phyloP scores from a whole-genome alignment of 2,329 filamentous ascomycete species.

The Lachnellula occidentalis region DNA sequence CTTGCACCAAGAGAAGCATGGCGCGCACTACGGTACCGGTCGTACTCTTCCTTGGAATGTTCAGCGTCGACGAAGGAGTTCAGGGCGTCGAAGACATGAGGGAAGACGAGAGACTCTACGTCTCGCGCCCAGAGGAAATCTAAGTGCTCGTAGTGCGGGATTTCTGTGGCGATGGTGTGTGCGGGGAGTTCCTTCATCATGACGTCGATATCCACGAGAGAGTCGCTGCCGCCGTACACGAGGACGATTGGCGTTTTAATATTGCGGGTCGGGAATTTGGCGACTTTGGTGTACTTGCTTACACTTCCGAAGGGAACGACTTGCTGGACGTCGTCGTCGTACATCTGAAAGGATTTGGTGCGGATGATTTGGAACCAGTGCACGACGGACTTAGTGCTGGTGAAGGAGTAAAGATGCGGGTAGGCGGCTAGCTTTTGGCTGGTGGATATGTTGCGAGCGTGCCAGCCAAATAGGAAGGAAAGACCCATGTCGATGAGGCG shows the following conservation, averaged over 20 bases:
- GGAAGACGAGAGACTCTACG: conserved; percentile 78
- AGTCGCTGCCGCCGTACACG: conserved; percentile 90
- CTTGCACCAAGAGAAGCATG: conserved; percentile 21
- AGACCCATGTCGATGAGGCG: conserved; percentile 79
- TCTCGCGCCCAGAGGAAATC: conserved; percentile 94
- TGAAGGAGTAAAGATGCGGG: conserved; percentile 93
- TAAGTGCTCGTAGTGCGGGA: conserved; percentile 91
- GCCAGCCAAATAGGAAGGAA: conserved; percentile 85
- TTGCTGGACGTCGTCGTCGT: conserved; percentile 85
- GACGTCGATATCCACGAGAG: conserved; percentile 84
- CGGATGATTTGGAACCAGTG: conserved; percentile 99
- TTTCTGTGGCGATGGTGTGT: conserved; percentile 79
- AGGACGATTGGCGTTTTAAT: conserved; percentile 94
- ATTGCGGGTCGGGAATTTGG: conserved; percentile 92
- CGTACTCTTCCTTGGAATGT: conserved; percentile 56
- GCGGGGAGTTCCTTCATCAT: conserved; percentile 86
- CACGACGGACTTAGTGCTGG: conserved; percentile 92
- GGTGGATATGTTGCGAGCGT: conserved; percentile 71
- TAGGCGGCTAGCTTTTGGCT: conserved; percentile 94
- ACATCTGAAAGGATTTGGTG: conserved; percentile 96
- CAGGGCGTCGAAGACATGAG: conserved; percentile 79
- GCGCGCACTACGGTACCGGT: conserved; percentile 40
- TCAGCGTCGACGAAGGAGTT: conserved; percentile 60
- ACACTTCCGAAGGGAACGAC: conserved; percentile 64
- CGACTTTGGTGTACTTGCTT: conserved; percentile 89